phyloP scores from a whole-genome alignment of 2,329 filamentous ascomycete species.

The Diaporthe capsici region DNA sequence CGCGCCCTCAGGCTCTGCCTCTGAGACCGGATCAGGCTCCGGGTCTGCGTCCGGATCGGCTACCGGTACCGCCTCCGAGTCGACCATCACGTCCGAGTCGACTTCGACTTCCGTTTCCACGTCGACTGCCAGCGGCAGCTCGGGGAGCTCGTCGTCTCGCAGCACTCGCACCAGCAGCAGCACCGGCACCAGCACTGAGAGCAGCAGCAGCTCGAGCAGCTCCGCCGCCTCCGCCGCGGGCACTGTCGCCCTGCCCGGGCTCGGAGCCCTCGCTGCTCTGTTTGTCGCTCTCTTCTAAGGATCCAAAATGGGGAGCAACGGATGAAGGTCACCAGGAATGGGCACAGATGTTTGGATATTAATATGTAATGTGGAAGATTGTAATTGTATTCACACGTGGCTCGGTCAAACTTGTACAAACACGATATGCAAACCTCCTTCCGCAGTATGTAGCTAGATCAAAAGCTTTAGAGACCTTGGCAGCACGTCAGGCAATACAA shows the following conservation, averaged over 20 bases:
- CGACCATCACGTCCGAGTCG: background rate
- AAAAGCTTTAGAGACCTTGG: background rate
- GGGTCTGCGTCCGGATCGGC: background rate
- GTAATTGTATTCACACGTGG: constrained; percentile 21
- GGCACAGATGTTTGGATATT: constrained; percentile 12
- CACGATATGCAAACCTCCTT: background rate
- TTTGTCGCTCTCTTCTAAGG: constrained; percentile 28
- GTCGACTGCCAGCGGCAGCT: background rate
- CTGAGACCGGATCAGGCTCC: background rate
- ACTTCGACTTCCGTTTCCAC: constrained; percentile 11
- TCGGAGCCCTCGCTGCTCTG: constrained; percentile 27
- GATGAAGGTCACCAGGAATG: background rate
- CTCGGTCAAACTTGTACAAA: constrained; percentile 15
- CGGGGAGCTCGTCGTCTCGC: constrained; percentile 8
- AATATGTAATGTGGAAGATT: constrained; percentile 27
- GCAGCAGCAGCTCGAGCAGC: constrained; percentile 28
- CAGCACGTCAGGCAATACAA: background rate
- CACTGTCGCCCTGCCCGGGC: constrained; percentile 15
- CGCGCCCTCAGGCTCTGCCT: background rate
- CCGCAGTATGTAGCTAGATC: background rate
- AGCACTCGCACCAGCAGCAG: constrained; percentile 17
- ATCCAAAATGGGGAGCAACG: background rate
- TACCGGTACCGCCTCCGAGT: background rate
- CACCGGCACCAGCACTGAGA: constrained; percentile 15
- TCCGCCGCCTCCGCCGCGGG: constrained; percentile 20